phyloP scores from a whole-genome alignment of 306 rosid species.

The Lathyrus tuberosus region DNA sequence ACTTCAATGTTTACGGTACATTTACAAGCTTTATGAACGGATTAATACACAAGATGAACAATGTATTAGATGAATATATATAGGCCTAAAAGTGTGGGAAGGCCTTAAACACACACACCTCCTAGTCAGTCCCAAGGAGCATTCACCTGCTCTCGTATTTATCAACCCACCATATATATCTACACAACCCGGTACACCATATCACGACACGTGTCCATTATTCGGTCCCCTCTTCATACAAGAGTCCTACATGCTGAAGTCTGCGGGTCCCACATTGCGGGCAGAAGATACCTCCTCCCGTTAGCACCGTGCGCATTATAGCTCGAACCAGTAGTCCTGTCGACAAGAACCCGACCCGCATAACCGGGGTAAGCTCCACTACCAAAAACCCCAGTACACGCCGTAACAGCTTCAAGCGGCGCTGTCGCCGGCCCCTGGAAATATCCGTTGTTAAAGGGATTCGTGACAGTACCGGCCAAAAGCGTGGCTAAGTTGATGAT shows the following conservation, averaged over 20 bases:
- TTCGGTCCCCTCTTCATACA: slow-evolving; percentile 39
- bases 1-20: no score
- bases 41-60: no score
- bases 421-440: slow-evolving; percentile 84
- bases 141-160: slow-evolving; percentile 21
- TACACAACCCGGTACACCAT: slow-evolving; percentile 15
- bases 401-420: slow-evolving; percentile 86
- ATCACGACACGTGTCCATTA: slow-evolving; percentile 24
- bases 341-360: slow-evolving; percentile 69
- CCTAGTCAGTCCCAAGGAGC: not conserved
- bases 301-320: slow-evolving; percentile 72
- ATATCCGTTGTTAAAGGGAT: slow-evolving; percentile 81
- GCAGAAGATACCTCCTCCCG: slow-evolving; percentile 71
- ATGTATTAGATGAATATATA: no score
- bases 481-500: slow-evolving; percentile 83
- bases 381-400: slow-evolving; percentile 76
- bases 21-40: no score
- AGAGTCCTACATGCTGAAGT: slow-evolving; percentile 66
- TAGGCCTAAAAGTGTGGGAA: no score
- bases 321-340: slow-evolving; percentile 65
- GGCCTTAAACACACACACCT: not conserved
- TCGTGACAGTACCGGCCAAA: slow-evolving; percentile 88
- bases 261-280: slow-evolving; percentile 98
- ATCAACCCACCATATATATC: slow-evolving; percentile 36
- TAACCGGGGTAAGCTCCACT: slow-evolving; percentile 85